phyloP scores from a whole-genome alignment of 164 flowering plant species.

The Vitis riparia region DNA sequence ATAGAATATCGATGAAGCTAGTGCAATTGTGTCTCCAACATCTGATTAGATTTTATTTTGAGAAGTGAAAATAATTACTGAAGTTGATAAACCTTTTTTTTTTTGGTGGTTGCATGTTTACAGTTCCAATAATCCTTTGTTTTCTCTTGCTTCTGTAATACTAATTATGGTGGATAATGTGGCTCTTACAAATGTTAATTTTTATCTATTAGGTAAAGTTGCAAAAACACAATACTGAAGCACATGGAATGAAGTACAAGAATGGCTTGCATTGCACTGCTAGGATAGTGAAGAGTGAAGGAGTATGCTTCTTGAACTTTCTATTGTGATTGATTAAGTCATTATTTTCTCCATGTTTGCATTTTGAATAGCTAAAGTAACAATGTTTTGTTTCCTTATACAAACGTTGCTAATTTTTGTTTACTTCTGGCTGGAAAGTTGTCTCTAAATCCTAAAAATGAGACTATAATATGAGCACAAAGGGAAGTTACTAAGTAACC shows the following conservation, averaged over 20 bases:
- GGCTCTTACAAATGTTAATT: constrained; percentile 9
- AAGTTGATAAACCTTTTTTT: not conserved
- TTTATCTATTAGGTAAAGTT: constrained; percentile 72
- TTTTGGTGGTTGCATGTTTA: not conserved
- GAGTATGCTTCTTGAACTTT: constrained; percentile 57
- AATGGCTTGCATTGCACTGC: constrained; percentile 82
- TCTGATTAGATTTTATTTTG: not conserved
- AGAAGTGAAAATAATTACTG: not conserved
- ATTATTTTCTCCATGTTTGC: not conserved
- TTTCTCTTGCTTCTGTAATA: not conserved
- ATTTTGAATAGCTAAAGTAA: not conserved
- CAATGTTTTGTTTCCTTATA: not conserved
- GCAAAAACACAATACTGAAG: constrained; percentile 87
- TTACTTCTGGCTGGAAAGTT: not conserved
- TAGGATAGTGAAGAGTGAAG: constrained; percentile 73
- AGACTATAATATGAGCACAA: not conserved
- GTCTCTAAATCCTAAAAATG: not conserved
- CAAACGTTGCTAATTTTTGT: not conserved
- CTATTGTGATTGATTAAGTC: constrained; percentile 11
- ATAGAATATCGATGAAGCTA: not conserved
- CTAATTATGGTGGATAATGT: not conserved
- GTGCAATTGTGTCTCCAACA: not conserved
- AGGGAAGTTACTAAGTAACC: not conserved
- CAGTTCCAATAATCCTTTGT: not conserved
- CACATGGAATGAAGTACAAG: constrained; percentile 63